phyloP scores from a whole-genome alignment of 129 eudicot genomes.

The Chrysanthemum lavandulifolium region DNA sequence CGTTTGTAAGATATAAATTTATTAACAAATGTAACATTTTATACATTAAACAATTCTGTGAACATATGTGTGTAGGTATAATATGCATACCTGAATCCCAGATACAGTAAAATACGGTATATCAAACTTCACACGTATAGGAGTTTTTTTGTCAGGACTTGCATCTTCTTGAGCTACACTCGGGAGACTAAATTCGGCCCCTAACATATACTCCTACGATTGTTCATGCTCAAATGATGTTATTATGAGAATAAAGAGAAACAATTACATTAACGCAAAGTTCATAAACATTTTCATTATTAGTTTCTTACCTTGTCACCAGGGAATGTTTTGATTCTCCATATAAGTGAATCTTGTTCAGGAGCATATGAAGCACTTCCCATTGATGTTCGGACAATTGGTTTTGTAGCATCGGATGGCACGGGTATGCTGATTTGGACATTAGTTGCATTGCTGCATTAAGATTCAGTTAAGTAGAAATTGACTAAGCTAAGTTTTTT shows the following conservation, averaged over 20 bases:
- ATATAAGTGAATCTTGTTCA: constrained; percentile 67
- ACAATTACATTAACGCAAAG: constrained; percentile 11
- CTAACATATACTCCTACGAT: constrained; percentile 66
- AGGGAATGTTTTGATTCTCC: constrained; percentile 86
- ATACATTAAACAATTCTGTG: no score
- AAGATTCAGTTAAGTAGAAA: background rate
- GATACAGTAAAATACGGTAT: constrained; percentile 93
- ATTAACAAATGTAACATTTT: no score
- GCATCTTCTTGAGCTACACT: constrained; percentile 68
- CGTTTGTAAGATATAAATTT: no score
- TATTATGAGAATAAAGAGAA: background rate
- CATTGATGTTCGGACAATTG: constrained; percentile 76
- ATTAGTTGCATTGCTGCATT: constrained; percentile 67
- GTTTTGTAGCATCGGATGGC: constrained; percentile 79
- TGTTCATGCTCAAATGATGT: constrained; percentile 9
- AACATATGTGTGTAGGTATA: no score
- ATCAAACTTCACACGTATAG: constrained; percentile 81
- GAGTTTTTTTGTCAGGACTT: constrained; percentile 68
- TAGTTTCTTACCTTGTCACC: constrained; percentile 62
- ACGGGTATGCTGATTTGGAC: constrained; percentile 79
- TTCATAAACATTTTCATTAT: background rate
- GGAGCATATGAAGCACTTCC: constrained; percentile 88
- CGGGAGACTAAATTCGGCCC: constrained; percentile 78
- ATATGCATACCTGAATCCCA: constrained; percentile 69
- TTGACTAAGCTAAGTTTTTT: no score